Conservation (phyloP, 768 basidiomycete species). For the Pleurotus djamor region DNA sequence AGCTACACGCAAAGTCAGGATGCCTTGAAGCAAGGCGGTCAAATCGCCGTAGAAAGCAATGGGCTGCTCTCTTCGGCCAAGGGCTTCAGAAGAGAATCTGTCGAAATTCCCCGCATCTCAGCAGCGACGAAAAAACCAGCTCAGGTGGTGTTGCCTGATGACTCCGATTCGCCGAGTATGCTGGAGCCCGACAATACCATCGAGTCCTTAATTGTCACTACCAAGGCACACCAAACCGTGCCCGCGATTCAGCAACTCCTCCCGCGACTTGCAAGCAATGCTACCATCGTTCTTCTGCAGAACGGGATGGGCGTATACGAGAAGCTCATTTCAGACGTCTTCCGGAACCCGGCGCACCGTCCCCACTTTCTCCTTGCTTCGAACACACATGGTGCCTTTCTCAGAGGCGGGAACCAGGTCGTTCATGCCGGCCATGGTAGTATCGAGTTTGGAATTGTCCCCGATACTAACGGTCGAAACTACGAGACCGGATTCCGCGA, state of each 20-base stretch:
- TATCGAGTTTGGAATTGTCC: constrained; percentile 60
- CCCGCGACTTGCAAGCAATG: constrained; percentile 58
- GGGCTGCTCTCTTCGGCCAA: constrained; percentile 38
- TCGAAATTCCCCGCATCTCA: constrained; percentile 17
- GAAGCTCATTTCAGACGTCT: constrained; percentile 60
- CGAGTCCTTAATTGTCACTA: constrained; percentile 76
- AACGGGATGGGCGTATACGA: constrained; percentile 93
- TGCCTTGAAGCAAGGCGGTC: constrained; percentile 27
- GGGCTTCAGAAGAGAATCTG: constrained; percentile 52
- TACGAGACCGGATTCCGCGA: constrained; percentile 1
- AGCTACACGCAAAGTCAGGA: constrained; percentile 31
- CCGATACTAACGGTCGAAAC: constrained; percentile 8
- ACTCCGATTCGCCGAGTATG: constrained; percentile 7
- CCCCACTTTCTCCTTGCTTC: constrained; percentile 86
- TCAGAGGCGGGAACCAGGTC: constrained; percentile 47
- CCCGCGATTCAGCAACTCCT: constrained; percentile 54
- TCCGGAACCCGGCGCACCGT: constrained; percentile 67
- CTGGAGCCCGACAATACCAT: constrained; percentile 36
- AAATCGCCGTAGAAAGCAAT: constrained; percentile 46
- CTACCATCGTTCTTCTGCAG: constrained; percentile 89
- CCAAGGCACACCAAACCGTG: constrained; percentile 72
- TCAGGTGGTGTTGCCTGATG: neutral
- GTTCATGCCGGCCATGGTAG: constrained; percentile 71
- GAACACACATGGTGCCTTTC: constrained; percentile 79
- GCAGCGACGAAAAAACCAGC: neutral